phyloP scores from a whole-genome alignment of 2,329 filamentous ascomycete genomes.

The Aspergillus luchuensis region DNA sequence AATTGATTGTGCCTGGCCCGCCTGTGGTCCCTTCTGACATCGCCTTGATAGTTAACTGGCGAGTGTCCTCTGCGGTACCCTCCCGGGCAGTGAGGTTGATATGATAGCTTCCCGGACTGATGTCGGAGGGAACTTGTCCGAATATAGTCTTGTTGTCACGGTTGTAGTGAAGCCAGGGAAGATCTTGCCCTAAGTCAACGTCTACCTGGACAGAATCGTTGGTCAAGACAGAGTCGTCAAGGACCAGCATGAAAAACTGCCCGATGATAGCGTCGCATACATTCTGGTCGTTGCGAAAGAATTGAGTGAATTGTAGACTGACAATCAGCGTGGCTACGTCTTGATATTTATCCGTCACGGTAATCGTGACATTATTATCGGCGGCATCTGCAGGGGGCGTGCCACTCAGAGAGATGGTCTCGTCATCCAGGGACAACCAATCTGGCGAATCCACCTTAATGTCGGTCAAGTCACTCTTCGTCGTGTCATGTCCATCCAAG shows the following conservation, averaged over 20 bases:
- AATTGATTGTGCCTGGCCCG: slow-evolving; percentile 18
- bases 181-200: slow-evolving; percentile 45
- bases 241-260: slow-evolving; percentile 50
- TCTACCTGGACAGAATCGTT: slow-evolving; percentile 45
- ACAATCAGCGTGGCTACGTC: slow-evolving; percentile 63
- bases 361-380: slow-evolving; percentile 64
- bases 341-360: slow-evolving; percentile 60
- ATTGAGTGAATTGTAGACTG: slow-evolving; percentile 45
- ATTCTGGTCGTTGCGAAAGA: slow-evolving; percentile 49
- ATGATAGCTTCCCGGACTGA: slow-evolving; percentile 41
- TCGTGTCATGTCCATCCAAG: slow-evolving; percentile 59
- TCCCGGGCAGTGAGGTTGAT: slow-evolving; percentile 49
- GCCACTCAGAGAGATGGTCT: slow-evolving; percentile 65
- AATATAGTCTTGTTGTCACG: slow-evolving; percentile 45
- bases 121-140: slow-evolving; percentile 52
- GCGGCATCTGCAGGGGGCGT: slow-evolving; percentile 61
- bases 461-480: slow-evolving; percentile 53
- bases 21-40: slow-evolving; percentile 25
- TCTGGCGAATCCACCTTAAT: slow-evolving; percentile 60
- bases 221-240: slow-evolving; percentile 48
- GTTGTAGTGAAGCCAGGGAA: slow-evolving; percentile 56
- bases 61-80: slow-evolving; percentile 42
- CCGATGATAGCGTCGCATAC: slow-evolving; percentile 54
- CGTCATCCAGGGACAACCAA: slow-evolving; percentile 70
- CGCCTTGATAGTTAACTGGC: slow-evolving; percentile 47